Conservation (phyloP, 2,329 filamentous ascomycete species). For the Teratosphaeria gauchensis region DNA sequence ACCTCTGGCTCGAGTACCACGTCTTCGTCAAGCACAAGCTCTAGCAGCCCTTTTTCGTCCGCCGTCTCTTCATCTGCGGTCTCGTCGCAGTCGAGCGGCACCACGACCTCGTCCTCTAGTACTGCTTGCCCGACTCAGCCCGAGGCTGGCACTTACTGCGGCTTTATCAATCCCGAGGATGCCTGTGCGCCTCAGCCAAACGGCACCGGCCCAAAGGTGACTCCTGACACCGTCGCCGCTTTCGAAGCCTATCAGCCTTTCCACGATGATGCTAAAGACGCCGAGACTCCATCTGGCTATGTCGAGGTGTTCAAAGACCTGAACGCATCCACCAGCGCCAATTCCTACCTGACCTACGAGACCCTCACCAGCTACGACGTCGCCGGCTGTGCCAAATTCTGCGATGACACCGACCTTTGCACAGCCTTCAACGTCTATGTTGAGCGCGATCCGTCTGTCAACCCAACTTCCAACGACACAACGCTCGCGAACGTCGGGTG, state of each 20-base stretch:
- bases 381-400: conserved; percentile 20
- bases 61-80: neutral
- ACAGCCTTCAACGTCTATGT: conserved; percentile 28
- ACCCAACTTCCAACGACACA: conserved; percentile 15
- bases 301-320: conserved; percentile 23
- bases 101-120: neutral
- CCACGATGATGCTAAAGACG: conserved; percentile 13
- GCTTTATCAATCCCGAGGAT: conserved; percentile 31
- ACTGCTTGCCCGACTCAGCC: conserved; percentile 15
- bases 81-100: neutral
- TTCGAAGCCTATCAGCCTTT: conserved; percentile 19
- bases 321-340: conserved; percentile 18
- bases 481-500: neutral
- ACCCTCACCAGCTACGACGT: conserved; percentile 24
- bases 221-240: conserved; percentile 14
- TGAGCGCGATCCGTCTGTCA: conserved; percentile 26
- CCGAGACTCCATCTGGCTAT: conserved; percentile 15
- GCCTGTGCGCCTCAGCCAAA: conserved; percentile 30
- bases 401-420: conserved; percentile 24
- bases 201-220: conserved; percentile 23
- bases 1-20: neutral
- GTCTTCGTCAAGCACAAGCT: neutral
- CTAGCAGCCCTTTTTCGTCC: neutral
- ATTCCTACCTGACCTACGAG: conserved; percentile 25
- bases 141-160: conserved; percentile 22